Base-by-base conservation (phyloP, 768 basidiomycete species). In the Gymnopilus junonius region DNA sequence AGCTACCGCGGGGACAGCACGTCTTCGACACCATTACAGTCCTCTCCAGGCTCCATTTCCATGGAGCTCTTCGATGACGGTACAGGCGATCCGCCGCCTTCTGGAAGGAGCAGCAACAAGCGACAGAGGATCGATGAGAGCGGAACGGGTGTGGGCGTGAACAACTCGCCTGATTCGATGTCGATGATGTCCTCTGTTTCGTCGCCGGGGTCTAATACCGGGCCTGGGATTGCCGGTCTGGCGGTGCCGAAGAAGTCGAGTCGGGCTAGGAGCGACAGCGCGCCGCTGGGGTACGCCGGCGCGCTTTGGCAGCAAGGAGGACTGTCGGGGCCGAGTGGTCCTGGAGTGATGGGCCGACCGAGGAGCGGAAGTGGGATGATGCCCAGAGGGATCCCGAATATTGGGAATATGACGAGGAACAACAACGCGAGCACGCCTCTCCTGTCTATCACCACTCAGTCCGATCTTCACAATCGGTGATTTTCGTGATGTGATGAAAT, bases 261-360 rank as follows among this genome's bases (percentile, higher is more conserved):
- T 55, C 80, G 89, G n/a, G 88, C 88, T 32, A 75, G 89, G 69
- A 89, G 88, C 68, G 89, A 91, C 69, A 86, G 85, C 32, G 76
- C 89, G 17, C 89, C 89, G 39, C 74, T 91, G 34, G 88, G 88
- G 43, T 87, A 87, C 69, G 82, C 73, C 57, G 63, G 59, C 25
- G 60, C 64, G 35, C 61, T 66, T 45, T 69, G 67, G 67, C 67
- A 65, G 59, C 69, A 67, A 56, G 66, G 66, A 35, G 78, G 77
- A 69, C 12, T 70, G 65, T 58, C 56, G 14, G 62, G 62, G 20
- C 77, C 67, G 7, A 62, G 67, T 37, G 61, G 58, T 8, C 45
- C 66, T 74, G 79, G 78, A 65, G 75, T 69, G 53, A 65, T 70
- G 37, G 81, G 80, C 12, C 63, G 83, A 31, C 84, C 84, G 55